Percentiles rank a stretch among this genome's conserved stretches.
Conservation (phyloP, 1,139 yeast genomes). For the Neolecta irregularis region DNA sequence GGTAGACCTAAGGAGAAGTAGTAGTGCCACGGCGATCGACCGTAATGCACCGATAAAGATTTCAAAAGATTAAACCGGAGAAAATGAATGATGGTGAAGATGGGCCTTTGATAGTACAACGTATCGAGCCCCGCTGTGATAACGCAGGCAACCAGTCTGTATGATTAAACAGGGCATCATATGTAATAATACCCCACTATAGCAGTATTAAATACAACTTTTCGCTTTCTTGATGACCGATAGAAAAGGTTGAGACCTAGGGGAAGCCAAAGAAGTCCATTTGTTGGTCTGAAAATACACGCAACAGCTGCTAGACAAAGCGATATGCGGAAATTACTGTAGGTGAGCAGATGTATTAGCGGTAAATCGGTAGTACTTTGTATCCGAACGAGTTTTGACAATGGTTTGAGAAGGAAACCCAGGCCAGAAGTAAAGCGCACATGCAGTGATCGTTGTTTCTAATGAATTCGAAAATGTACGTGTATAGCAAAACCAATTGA, state of each 20-base stretch:
- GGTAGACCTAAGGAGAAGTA: conserved; percentile 76
- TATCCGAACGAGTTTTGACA: no score
- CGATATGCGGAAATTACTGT: conserved; percentile 15
- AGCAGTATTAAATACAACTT: conserved; percentile 10
- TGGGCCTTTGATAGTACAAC: conserved; percentile 40
- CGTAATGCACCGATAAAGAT: conserved; percentile 69
- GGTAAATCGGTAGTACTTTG: no score
- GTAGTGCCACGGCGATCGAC: conserved; percentile 73
- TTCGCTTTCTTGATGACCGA: conserved; percentile 4
- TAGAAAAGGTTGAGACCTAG: not conserved
- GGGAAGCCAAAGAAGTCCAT: conserved; percentile 55
- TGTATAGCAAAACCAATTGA: conserved; percentile 68
- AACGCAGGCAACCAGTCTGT: conserved; percentile 22
- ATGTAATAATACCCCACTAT: conserved; percentile 14
- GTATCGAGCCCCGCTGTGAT: conserved; percentile 38
- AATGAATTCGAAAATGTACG: conserved; percentile 77
- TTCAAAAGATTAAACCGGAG: conserved; percentile 59
- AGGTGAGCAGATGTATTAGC: not conserved
- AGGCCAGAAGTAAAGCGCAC: conserved; percentile 66
- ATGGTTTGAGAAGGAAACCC: conserved; percentile 28
- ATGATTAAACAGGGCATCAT: conserved; percentile 17
- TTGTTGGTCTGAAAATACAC: conserved; percentile 71
- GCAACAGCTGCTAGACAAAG: conserved; percentile 37
- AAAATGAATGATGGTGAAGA: conserved; percentile 56
- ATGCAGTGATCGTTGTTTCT: conserved; percentile 56